Evolutionary conservation across 1,284 basidiomycete genomes (phyloP), one percentile per base, ranked within the genome.

Genomic region (Rhodotorula sp.): DNA sequence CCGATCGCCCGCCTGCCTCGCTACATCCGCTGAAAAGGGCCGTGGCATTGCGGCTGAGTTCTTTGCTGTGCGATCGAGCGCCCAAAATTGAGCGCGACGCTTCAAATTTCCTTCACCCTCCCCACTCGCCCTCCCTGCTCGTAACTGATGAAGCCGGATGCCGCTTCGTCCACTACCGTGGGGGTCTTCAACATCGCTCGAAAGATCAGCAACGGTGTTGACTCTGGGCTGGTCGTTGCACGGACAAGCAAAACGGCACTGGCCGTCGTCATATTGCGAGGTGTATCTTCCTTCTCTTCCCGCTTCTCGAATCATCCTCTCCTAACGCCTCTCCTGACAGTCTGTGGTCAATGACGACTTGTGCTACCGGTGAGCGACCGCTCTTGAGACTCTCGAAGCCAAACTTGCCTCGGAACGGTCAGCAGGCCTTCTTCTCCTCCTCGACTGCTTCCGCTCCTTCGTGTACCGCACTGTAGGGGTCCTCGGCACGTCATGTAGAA

Each of bases 291-390:
- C 50, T 51, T 51, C 26, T 26, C 11, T n/a, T 51, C 24, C n/a
- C 26, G 22, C 47, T 18, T 34, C 34, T 15, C 40, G 34, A 10
- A 7, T n/a, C 50, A 15, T 10, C 55, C 3, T 56, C 13, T 53
- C 18, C 28, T 53, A 44, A 44, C 40, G 10, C 13, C 30, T 7
- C 26, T 8, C 54, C 10, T 86, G 83, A 79, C 84, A 86, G 76
- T 83, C 88, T 59, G 82, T 82, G 46, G 81, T 87, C 70, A 85
- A 84, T 77, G 87, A 88, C 76, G 84, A 87, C 76, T 80, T 81
- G 51, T 67, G 80, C 44, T 81, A 89, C 80, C 87, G 89, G 66
- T 57, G 30, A 24, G 65, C 85, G 40, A 31, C 6, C 28, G 28
- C 20, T 22, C 7, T 6, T 24, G 15, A 8, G 4, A 6, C 53